A percentile compares a stretch with the other conserved stretches of the same genome.
Evolutionary conservation across 768 basidiomycete species (phyloP).

Genomic region (Floccularia luteovirens): DNA sequence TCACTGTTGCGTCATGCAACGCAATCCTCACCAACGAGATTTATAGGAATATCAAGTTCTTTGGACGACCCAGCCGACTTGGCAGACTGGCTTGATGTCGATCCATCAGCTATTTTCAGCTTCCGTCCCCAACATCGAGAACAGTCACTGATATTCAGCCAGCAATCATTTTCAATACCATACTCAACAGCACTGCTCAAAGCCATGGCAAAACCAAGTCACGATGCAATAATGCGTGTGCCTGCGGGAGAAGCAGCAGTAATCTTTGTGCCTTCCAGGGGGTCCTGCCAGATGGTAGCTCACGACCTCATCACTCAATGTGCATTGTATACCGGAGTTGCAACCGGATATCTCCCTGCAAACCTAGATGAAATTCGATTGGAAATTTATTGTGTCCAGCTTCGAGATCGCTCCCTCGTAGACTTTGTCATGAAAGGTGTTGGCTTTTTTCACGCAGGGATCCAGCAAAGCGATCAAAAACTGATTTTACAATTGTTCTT

Average conservation of each 20-base stretch:
- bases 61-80: constrained; percentile 77
- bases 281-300: constrained; percentile 67
- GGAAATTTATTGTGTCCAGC: constrained; percentile 45
- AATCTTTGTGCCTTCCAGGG: constrained; percentile 83
- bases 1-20: constrained; percentile 62
- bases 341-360: constrained; percentile 58
- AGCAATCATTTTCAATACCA: constrained; percentile 78
- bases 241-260: constrained; percentile 46
- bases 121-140: constrained; percentile 84
- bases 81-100: constrained; percentile 77
- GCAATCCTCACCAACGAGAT: constrained; percentile 55
- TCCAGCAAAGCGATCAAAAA: constrained; percentile 58
- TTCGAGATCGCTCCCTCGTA: constrained; percentile 55
- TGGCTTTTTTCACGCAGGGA: constrained; percentile 77
- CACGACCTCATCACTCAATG: constrained; percentile 85
- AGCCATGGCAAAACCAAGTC: constrained; percentile 86
- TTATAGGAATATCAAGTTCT: constrained; percentile 71
- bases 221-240: constrained; percentile 56
- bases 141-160: constrained; percentile 59
- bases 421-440: constrained; percentile 82
- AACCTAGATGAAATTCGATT: constrained; percentile 43
- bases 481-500: constrained; percentile 77
- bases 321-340: constrained; percentile 64
- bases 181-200: constrained; percentile 86
- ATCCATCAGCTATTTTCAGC: constrained; percentile 52